Evolutionary conservation across 1,284 basidiomycete genomes (phyloP), one percentile per base, ranked within the genome.

Genomic region (Ceratobasidium sp.): DNA sequence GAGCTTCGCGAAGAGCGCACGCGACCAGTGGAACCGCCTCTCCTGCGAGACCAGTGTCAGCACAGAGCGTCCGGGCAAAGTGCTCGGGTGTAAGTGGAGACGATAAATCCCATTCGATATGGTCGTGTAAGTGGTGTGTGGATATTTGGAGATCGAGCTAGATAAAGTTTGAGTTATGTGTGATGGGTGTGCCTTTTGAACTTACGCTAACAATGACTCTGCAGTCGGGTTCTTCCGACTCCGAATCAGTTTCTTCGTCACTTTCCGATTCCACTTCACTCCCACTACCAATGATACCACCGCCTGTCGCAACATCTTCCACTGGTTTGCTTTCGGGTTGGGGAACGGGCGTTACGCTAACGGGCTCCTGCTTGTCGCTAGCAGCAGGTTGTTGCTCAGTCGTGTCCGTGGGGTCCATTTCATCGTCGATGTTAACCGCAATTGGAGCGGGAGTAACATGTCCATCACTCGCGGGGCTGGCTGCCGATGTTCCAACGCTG

Each of bases 41-140:
- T 31, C 93, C 92, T 0, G 90, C 84, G 0, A 99, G 84, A 1
- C 94, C 95, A 7, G 98, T 86, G 74, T 99, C 96, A 40, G 84
- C 79, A 75, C 92, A 94, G 56, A 98, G 89, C 69, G 87, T 87
- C 40, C 81, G 79, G 0, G 96, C 88, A 76, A 98, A 99, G 0
- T 82, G 83, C 76, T 96, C 91, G 0, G 96, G 96, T 0, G 95
- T 96, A 17, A 98, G 86, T 0, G 91, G 85, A 0, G 96, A 98
- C 34, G 94, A 87, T 6, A 99, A 85, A 79, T 99, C 96, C 97
- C 97, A 99, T 80, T 99, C 97, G 75, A 99, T 93, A 73, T 96
- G 92, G 80, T 99, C 96, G 69, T 91, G 84, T 0, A 99, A 84
- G 78, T 96, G 93, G 77, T 94, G 85, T 20, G 90, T 92, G 53